Base-by-base conservation (phyloP, 2,329 filamentous ascomycete genomes). In the Epichloe scottii region DNA sequence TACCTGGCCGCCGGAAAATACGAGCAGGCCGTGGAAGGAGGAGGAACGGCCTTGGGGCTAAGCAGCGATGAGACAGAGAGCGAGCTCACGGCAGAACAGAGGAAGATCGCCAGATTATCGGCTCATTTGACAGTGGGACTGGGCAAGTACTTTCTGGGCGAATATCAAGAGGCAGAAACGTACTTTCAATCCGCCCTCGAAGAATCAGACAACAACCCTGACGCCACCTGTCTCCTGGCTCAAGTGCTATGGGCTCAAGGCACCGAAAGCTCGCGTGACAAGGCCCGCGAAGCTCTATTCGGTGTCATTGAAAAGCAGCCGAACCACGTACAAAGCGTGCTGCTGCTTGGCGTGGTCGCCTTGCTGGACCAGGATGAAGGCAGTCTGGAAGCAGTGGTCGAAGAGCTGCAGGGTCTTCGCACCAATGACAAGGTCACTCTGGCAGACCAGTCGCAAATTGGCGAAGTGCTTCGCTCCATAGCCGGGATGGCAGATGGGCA, bases 241-340 rank as follows among this genome's bases (percentile, higher is more conserved):
- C 89, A 97, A 66, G 87, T 97, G 0, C 76, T 97, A 0, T 98
- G 93, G 91, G 90, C 90, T 0, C 89, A 88, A 56, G 89, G 87
- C 8, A 81, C 82, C 0, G 79, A 84, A 6, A 76, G 82, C 1
- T 86, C 90, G 51, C 81, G 84, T 45, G 80, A 84, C 47, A 81
- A 86, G 54, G 90, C 91, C 15, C 79, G 89, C 3, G 82, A 86
- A 49, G 79, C 87, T 56, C 75, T 98, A 1, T 91, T 95, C 60
- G 82, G 83, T 14, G 83, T 86, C 37, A 83, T 95, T 12, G 87
- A 90, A 59, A 76, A 73, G 48, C 71, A 85, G 47, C 80, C 87
- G 0, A 78, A 82, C 1, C 89, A 97, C 57, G 78, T 95, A 1
- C 84, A 84, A 55, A 85, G 89, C 0, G 80, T 94, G 1, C 77